phyloP scores from a whole-genome alignment of 2,329 filamentous ascomycete species.

The Sclerotiophoma versabilis region DNA sequence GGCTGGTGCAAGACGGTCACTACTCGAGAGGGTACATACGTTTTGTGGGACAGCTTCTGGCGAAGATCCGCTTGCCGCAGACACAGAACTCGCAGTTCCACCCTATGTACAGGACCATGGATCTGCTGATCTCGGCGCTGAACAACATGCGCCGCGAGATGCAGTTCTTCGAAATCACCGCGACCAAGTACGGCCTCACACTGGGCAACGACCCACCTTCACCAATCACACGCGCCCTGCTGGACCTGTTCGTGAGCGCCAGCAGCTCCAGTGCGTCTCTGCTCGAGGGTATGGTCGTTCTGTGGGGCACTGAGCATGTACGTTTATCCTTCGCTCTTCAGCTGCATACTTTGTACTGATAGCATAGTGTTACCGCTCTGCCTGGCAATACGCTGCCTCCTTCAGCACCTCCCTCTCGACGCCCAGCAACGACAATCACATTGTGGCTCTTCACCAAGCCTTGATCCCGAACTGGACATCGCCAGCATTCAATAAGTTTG shows the following conservation, averaged over 20 bases:
- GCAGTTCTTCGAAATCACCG: constrained; percentile 71
- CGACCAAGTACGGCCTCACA: constrained; percentile 64
- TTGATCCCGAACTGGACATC: constrained; percentile 61
- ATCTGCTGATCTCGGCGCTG: constrained; percentile 69
- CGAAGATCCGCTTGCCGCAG: constrained; percentile 65
- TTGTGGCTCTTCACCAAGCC: constrained; percentile 57
- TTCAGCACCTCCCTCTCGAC: constrained; percentile 51
- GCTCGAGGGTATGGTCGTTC: constrained; percentile 73
- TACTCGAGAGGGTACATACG: constrained; percentile 75
- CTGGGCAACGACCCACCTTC: constrained; percentile 55
- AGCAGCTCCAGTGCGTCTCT: constrained; percentile 60
- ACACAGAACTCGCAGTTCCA: constrained; percentile 53
- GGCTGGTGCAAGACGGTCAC: constrained; percentile 75
- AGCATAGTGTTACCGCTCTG: constrained; percentile 54
- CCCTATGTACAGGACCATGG: constrained; percentile 64
- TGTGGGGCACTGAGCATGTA: constrained; percentile 77
- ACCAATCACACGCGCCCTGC: constrained; percentile 60
- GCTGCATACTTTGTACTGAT: constrained; percentile 12
- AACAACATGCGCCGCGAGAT: constrained; percentile 73
- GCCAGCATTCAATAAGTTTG: constrained; percentile 58
- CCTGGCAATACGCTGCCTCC: constrained; percentile 57
- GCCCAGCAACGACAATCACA: constrained; percentile 52
- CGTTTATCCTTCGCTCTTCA: constrained; percentile 16
- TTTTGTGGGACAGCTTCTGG: constrained; percentile 70
- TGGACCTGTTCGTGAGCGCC: constrained; percentile 67